Conservation (phyloP, 2,329 filamentous ascomycete genomes). For the Aspergillus aculeatinus region DNA sequence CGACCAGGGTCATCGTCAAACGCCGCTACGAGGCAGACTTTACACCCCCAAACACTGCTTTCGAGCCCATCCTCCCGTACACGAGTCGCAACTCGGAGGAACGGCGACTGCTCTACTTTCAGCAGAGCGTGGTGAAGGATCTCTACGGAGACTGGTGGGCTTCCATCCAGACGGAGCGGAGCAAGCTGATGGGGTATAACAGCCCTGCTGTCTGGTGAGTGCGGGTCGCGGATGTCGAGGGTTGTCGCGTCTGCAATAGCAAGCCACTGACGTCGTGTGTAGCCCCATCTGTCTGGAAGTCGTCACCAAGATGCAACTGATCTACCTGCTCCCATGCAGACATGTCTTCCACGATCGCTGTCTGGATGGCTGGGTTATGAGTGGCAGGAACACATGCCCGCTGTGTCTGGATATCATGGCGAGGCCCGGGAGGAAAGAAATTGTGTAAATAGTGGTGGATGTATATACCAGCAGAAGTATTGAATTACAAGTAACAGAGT, state of each 20-base stretch:
- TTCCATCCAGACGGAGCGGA: background rate
- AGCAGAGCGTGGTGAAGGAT: background rate
- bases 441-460: background rate
- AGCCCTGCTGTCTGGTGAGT: background rate
- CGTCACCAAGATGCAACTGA: slow-evolving; percentile 2
- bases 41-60: background rate
- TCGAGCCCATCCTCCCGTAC: background rate
- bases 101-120: background rate
- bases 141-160: background rate
- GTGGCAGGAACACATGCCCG: slow-evolving; percentile 5
- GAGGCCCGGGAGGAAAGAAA: background rate
- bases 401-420: background rate
- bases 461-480: no score
- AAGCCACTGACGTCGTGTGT: background rate
- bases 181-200: background rate
- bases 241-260: background rate
- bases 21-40: background rate
- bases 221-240: background rate
- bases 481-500: no score
- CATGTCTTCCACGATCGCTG: slow-evolving; percentile 9
- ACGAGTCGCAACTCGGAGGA: background rate
- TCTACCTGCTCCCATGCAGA: slow-evolving; percentile 5
- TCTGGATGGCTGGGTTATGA: slow-evolving; percentile 7
- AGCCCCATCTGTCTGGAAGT: slow-evolving; percentile 15
- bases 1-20: background rate